Conservation (phyloP, 805 yeast species). For the Ogataea haglerorum region DNA sequence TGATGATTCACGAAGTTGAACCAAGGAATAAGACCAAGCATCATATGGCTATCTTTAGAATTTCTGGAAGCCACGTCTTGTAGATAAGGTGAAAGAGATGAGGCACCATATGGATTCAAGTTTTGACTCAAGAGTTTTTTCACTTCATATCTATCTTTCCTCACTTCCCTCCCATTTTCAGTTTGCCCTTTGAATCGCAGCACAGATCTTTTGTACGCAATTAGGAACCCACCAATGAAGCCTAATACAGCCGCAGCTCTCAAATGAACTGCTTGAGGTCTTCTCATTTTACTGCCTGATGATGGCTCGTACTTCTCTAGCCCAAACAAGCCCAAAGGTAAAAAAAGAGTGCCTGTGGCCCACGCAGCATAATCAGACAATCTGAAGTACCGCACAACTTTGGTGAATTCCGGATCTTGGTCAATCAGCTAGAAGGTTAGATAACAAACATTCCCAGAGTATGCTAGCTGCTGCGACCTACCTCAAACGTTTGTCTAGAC, state of each 20-base stretch:
- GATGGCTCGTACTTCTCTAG: conserved; percentile 48
- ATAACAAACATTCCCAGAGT: not conserved
- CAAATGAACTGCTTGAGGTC: conserved; percentile 52
- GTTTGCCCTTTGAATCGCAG: conserved; percentile 74
- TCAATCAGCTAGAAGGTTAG: conserved; percentile 48
- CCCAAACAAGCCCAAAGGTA: conserved; percentile 44
- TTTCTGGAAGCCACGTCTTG: conserved; percentile 75
- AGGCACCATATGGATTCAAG: conserved; percentile 60
- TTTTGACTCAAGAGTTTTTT: conserved; percentile 64
- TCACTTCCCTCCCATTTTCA: conserved; percentile 70
- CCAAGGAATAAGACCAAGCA: conserved; percentile 68
- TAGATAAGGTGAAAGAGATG: conserved; percentile 62
- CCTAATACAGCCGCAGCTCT: conserved; percentile 66
- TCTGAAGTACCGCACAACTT: conserved; percentile 73
- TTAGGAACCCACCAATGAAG: conserved; percentile 65
- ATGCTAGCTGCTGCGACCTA: conserved; percentile 10
- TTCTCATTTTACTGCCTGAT: conserved; percentile 42
- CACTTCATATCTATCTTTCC: conserved; percentile 69
- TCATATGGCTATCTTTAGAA: conserved; percentile 65
- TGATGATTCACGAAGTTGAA: conserved; percentile 80
- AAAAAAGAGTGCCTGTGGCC: conserved; percentile 45
- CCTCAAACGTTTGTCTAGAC: conserved; percentile 20
- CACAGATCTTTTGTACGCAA: conserved; percentile 64
- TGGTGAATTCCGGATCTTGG: conserved; percentile 69
- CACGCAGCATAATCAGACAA: conserved; percentile 56